Base-by-base conservation (phyloP, 2,329 filamentous ascomycete species). In the Boeremia lycopersici region DNA sequence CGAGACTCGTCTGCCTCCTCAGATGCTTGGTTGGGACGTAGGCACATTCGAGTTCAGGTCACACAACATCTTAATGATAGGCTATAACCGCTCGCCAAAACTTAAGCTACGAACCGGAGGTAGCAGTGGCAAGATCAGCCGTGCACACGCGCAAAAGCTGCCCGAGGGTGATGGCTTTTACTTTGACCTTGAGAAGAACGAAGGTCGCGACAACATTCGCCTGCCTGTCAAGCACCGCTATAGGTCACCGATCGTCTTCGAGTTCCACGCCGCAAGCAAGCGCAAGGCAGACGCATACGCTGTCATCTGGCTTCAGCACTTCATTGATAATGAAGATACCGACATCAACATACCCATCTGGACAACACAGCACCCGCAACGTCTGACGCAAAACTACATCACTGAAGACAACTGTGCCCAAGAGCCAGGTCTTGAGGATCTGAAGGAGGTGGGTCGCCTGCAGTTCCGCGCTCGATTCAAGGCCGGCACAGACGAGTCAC, bases 171-270 rank as follows among this genome's bases (percentile, higher is more conserved):
- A 86, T 63, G 82, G 84, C 2, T 77, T 84, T 41, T 84, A 80
- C 64, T 89, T 82, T 77, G 84, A 89, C 59, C 72, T 87, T 19
- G 75, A 77, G 7, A 77, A 79, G 17, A 69, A 80, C 12, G 74
- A 80, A 6, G 78, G 77, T 19, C 82, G 84, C 56, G 73, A 80
- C 40, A 76, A 78, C n/a, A 74, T 95, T 26, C 86, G 90, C 3
- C 82, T 99, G 2, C 95, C 95, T 0, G 91, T 98, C 34, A 91
- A 93, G 60, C 90, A 93, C 71, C 88, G 93, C 23, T 97, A 96
- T 77, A 86, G 93, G 33, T 93, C 91, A 0, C 93, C 93, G 0
- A 81, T 98, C 9, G 91, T 96, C 43, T 89, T 98, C 63, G 93
- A 97, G 68, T 89, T 98, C 67, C 87, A 91, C 63, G 78, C 84